These are phyloP conservation scores for Coniochaeta prunicola DNA, from an alignment of 2,329 filamentous ascomycete genomes.

Conservation along the genomic window DNA sequence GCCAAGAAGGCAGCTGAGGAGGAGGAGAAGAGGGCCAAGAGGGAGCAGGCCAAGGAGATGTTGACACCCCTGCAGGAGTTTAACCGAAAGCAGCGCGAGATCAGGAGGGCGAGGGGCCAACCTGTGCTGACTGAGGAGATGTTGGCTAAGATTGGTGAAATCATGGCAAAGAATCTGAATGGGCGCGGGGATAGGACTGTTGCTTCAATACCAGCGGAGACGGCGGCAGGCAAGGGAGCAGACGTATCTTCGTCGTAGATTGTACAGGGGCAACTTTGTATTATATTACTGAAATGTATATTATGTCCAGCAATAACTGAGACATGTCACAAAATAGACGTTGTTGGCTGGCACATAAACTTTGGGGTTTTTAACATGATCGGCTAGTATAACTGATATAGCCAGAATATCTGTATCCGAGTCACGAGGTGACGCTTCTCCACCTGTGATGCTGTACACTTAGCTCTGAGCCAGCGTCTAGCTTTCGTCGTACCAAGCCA, in stretches of 20 bases:
- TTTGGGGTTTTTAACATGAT: too few relatives aligned
- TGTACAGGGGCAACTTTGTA: background rate
- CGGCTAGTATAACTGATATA: too few relatives aligned
- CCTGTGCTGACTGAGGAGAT: constrained; percentile 50
- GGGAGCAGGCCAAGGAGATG: constrained; percentile 31
- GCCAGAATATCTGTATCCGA: too few relatives aligned
- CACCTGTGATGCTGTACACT: background rate
- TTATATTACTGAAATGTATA: background rate
- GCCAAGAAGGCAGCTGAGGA: constrained; percentile 33
- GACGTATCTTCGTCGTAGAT: background rate
- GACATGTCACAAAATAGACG: background rate
- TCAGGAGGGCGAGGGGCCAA: constrained; percentile 45
- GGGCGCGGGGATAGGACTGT: background rate
- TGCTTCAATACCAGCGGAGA: background rate
- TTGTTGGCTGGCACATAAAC: too few relatives aligned
- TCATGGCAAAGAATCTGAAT: constrained; percentile 45
- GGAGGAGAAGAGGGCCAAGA: constrained; percentile 27
- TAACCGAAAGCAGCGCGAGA: constrained; percentile 45
- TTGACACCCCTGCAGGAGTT: constrained; percentile 52
- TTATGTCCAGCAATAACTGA: background rate
- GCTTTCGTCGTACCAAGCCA: background rate
- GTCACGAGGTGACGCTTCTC: too few relatives aligned
- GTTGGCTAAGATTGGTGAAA: constrained; percentile 54
- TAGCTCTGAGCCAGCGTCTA: background rate
- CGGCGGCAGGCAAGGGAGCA: background rate